A percentile compares a stretch with the other conserved stretches of the same genome.
These are phyloP conservation scores for Peterozyma toletana DNA, from an alignment of 805 yeast species.

Conservation along the genomic window DNA sequence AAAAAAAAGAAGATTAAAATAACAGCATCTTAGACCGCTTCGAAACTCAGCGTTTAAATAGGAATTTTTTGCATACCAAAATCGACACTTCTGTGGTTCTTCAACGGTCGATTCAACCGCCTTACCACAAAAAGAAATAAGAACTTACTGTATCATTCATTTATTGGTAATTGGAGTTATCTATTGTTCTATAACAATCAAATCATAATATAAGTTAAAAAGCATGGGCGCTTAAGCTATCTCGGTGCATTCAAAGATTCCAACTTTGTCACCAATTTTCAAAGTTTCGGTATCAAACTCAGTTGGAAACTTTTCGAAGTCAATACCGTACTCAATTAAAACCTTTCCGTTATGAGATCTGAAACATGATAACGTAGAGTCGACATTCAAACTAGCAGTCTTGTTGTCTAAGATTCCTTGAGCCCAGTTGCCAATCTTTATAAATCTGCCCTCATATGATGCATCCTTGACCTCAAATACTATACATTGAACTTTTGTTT, in stretches of 20 bases:
- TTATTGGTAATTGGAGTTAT: too few species aligned
- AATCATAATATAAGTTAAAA: too few species aligned
- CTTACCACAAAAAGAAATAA: too few species aligned
- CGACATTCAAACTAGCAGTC: neutral
- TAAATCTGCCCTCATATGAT: constrained; percentile 33
- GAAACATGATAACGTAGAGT: constrained; percentile 6
- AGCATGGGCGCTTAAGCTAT: neutral
- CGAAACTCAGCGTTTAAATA: too few species aligned
- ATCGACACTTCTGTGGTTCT: too few species aligned
- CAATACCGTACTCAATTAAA: constrained; percentile 4
- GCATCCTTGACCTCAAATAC: constrained; percentile 20
- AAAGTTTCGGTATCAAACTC: neutral
- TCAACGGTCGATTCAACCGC: too few species aligned
- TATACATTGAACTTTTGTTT: constrained; percentile 10
- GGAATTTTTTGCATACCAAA: too few species aligned
- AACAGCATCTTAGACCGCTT: too few species aligned
- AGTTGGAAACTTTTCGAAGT: constrained; percentile 4
- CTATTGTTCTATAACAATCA: too few species aligned
- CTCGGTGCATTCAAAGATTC: neutral
- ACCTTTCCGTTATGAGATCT: constrained; percentile 1
- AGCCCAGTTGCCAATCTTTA: constrained; percentile 42
- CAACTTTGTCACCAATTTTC: neutral
- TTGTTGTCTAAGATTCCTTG: constrained; percentile 33
- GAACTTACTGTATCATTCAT: too few species aligned
- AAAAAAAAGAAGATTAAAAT: too few species aligned